Base-by-base conservation (phyloP, 139 green algal genomes). In the Eudorina sp. region DNA sequence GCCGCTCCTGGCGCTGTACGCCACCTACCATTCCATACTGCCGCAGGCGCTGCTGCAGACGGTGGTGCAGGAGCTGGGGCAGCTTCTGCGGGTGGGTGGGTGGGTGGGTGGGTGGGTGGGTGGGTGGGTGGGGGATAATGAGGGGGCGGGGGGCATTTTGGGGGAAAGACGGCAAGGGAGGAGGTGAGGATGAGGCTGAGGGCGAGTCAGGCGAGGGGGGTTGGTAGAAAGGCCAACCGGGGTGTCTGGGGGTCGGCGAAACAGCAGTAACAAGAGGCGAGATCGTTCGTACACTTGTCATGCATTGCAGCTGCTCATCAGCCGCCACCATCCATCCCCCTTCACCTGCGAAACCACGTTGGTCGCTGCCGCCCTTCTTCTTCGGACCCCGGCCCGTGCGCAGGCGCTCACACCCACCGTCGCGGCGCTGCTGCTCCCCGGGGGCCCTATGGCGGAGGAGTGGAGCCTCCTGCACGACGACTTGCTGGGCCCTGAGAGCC, bases 21-120 rank as follows among this genome's bases (percentile, higher is more conserved):
- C 81, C 60, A 87, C 81, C 29, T 78, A 87, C 81, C 27, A 68
- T 64, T 43, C 19, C 55, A 25, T 79, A 0, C 81, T 87, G 45
- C 81, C 81, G n/a, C 81, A 78, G 64, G 81, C 62, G 55, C 81
- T 87, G 81, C 64, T 87, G 81, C 81, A 87, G 81, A 51, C 31
- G 18, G 81, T 68, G 45, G 81, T 87, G 60, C 81, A 87, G 64
- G 81, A 87, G 81, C 81, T 87, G 64, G 81, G 81, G 45, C 81
- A 87, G 60, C 62, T 87, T 41, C 81, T 87, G 25, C 51, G 45
- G 81, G 81, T 87, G 81, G 13, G 81, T 5, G 40, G 14, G 40
- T 0, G 60, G 60, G 29, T 9, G 43, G 40, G 25, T 13, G 58
- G 29, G 77, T 4, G 66, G 34, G 25, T 23, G 66, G 66, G 34